Evolutionary conservation across 2,329 filamentous ascomycete species (phyloP), one percentile per base, ranked within the genome.

Genomic region (Penicillium decumbens): DNA sequence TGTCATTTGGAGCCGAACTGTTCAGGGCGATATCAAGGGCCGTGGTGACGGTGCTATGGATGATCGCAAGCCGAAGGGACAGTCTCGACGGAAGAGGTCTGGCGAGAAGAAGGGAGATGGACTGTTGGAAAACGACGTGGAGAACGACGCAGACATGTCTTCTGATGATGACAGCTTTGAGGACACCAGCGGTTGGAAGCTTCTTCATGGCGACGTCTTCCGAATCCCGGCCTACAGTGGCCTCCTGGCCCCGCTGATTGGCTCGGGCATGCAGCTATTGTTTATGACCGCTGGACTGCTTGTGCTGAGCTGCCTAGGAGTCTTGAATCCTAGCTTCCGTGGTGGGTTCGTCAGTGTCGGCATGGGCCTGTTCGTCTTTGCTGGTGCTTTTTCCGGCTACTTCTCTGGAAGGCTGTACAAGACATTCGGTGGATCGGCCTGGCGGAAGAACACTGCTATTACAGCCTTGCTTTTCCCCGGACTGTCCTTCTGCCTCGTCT

Each of bases 171-270:
- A 90, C 58, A 72, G 80, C 0, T 68, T 88, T 6, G 89, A 95
- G 62, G 89, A 95, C 59, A 79, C 87, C 25, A 88, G 87, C 1
- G 89, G 89, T 43, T 95, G 89, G 89, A 95, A 95, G 68, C 75
- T 93, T 13, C 77, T 95, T 2, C 88, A 95, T 62, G 88, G 81
- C n/a, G 89, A 95, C 67, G 88, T 95, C 3, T 95, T 95, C 74
- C 81, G 89, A 41, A 76, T 84, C 24, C 89, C 89, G 0, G 69
- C 76, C 2, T 80, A 82, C 55, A 88, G 87, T 25, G 80, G 83
- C 44, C 75, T 95, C 2, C 77, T 95, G 33, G 88, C 89, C 0
- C 89, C 89, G 1, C 74, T 95, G 6, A 77, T 95, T 18, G 90
- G 90, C 3, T 95, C 89, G 1, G 89, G 89, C 37, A 89, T 87